These are phyloP conservation scores for Arctium minus DNA, from an alignment of 129 eudicot species.

Conservation along the genomic window DNA sequence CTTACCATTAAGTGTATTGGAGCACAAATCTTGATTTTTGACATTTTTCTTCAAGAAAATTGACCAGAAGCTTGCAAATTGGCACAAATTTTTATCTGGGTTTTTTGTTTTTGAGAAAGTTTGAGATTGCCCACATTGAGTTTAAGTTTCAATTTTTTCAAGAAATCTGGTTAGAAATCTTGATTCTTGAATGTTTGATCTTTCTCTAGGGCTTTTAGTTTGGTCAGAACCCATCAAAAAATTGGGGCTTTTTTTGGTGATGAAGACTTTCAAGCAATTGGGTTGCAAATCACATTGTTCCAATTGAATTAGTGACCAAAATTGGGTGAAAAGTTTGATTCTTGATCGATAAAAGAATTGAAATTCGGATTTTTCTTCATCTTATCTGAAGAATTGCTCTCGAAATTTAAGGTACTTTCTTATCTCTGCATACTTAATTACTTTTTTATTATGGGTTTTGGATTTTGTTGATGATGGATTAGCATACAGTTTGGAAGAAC, in stretches of 20 bases:
- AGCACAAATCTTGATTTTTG: slow-evolving; percentile 10
- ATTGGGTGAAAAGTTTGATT: slow-evolving; percentile 19
- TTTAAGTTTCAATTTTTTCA: slow-evolving; percentile 6
- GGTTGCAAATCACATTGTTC: slow-evolving; percentile 13
- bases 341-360: slow-evolving; percentile 12
- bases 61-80: background rate
- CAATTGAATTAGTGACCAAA: slow-evolving; percentile 1
- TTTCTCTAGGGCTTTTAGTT: slow-evolving; percentile 16
- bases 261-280: slow-evolving; percentile 7
- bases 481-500: background rate
- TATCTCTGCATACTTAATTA: slow-evolving; percentile 15
- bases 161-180: slow-evolving; percentile 1
- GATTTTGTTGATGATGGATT: background rate
- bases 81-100: background rate
- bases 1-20: slow-evolving; percentile 6
- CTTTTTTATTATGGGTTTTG: background rate
- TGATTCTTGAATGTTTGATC: slow-evolving; percentile 9
- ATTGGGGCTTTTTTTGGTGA: slow-evolving; percentile 15
- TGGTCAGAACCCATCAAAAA: slow-evolving; percentile 10
- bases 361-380: background rate
- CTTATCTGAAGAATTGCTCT: slow-evolving; percentile 24
- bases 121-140: slow-evolving; percentile 18
- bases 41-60: background rate
- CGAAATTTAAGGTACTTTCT: slow-evolving; percentile 24
- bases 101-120: background rate